These are phyloP conservation scores for Sporisorium scitamineum DNA, from an alignment of 1,284 basidiomycete species.

Conservation along the genomic window DNA sequence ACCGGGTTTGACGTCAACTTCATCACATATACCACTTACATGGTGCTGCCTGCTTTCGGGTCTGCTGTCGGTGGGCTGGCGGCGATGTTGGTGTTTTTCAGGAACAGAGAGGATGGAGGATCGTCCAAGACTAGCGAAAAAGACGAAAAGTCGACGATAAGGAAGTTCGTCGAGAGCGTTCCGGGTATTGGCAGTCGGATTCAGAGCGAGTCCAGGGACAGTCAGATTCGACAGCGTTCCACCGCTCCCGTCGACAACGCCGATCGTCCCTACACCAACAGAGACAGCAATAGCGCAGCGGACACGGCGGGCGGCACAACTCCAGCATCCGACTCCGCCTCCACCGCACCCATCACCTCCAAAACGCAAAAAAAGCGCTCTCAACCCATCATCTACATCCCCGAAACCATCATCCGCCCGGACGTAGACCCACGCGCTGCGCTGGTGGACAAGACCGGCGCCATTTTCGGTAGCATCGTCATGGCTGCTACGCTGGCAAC, in stretches of 20 bases:
- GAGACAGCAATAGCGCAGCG: background rate
- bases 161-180: slow-evolving; percentile 38
- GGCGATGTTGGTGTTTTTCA: slow-evolving; percentile 57
- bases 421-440: slow-evolving; percentile 72
- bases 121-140: slow-evolving; percentile 2
- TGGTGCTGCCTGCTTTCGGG: slow-evolving; percentile 62
- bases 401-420: slow-evolving; percentile 70
- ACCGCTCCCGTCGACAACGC: slow-evolving; percentile 7
- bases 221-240: slow-evolving; percentile 31
- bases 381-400: slow-evolving; percentile 68
- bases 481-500: slow-evolving; percentile 74
- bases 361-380: slow-evolving; percentile 10
- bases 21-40: slow-evolving; percentile 65
- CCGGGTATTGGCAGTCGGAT: slow-evolving; percentile 24
- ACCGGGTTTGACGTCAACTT: slow-evolving; percentile 64
- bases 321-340: slow-evolving; percentile 20
- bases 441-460: slow-evolving; percentile 73
- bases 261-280: background rate
- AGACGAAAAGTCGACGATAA: slow-evolving; percentile 11
- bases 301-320: slow-evolving; percentile 10
- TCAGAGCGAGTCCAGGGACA: background rate
- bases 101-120: slow-evolving; percentile 31
- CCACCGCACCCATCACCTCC: slow-evolving; percentile 10
- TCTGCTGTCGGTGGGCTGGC: slow-evolving; percentile 51
- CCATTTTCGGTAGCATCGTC: slow-evolving; percentile 72